Conservation (phyloP, 108 stramenopile species). For the Halocafeteria seosinensis region DNA sequence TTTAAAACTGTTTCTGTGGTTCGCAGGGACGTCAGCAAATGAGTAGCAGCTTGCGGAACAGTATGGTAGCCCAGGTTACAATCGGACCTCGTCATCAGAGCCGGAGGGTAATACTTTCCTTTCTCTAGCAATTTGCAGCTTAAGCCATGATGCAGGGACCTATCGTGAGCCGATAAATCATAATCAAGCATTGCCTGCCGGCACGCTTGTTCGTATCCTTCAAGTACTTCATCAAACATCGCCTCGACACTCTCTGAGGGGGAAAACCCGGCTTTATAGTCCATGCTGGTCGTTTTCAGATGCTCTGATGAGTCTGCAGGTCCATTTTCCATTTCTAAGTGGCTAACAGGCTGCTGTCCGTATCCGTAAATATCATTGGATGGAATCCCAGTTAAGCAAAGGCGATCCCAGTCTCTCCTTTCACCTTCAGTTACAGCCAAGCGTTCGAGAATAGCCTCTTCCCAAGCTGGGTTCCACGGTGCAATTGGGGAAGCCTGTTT, state of each 20-base stretch:
- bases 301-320: too few relatives aligned
- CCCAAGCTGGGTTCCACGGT: not conserved
- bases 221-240: not conserved
- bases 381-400: too few relatives aligned
- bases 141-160: not conserved
- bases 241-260: not conserved
- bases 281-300: not conserved
- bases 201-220: not conserved
- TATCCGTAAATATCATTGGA: too few relatives aligned
- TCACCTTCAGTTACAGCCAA: not conserved
- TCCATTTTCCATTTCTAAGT: not conserved
- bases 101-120: not conserved
- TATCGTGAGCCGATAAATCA: not conserved
- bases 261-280: not conserved
- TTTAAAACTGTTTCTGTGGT: not conserved
- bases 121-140: not conserved
- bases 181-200: not conserved
- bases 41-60: not conserved
- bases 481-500: not conserved
- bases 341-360: not conserved
- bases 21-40: not conserved
- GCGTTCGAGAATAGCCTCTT: not conserved
- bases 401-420: not conserved
- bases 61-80: not conserved
- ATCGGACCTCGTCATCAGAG: not conserved